A percentile compares a stretch with the other conserved stretches of the same genome.
Evolutionary conservation across 2,329 filamentous ascomycete species (phyloP).

Genomic region (Venturia nashicola): DNA sequence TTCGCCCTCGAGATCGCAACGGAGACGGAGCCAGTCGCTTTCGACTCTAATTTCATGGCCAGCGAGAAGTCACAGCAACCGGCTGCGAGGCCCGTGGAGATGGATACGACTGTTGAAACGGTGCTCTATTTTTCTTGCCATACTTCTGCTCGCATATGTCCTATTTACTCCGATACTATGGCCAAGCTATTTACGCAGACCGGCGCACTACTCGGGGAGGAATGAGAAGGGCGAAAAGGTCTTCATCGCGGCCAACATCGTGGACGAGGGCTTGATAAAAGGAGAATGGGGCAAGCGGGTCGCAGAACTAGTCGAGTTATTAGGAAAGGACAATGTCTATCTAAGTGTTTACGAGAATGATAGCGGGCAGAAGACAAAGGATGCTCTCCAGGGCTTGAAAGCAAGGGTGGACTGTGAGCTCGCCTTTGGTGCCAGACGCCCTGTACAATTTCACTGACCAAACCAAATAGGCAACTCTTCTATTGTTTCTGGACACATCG

Average conservation of each 20-base stretch:
- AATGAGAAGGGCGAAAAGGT: slow-evolving; percentile 42
- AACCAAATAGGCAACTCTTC: slow-evolving; percentile 1
- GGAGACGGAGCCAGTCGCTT: slow-evolving; percentile 1
- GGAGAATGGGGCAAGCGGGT: slow-evolving; percentile 46
- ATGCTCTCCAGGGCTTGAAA: slow-evolving; percentile 37
- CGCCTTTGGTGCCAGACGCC: not conserved
- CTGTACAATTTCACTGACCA: not conserved
- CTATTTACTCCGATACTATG: slow-evolving; percentile 27
- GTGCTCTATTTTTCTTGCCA: slow-evolving; percentile 2
- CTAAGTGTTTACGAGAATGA: slow-evolving; percentile 55
- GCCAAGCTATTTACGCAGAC: slow-evolving; percentile 33
- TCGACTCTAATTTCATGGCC: not conserved
- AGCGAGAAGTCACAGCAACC: not conserved
- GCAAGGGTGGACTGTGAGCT: slow-evolving; percentile 28
- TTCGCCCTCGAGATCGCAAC: not conserved
- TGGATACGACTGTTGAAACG: not conserved
- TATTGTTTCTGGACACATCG: slow-evolving; percentile 49
- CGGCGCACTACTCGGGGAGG: slow-evolving; percentile 30
- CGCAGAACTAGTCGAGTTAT: slow-evolving; percentile 41
- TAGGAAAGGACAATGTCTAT: slow-evolving; percentile 48
- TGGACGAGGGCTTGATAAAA: slow-evolving; percentile 43
- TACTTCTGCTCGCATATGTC: slow-evolving; percentile 13
- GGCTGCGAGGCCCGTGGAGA: not conserved
- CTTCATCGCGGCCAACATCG: slow-evolving; percentile 52
- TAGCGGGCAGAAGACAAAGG: slow-evolving; percentile 39